Evolutionary conservation across 2,329 filamentous ascomycete species (phyloP).

Genomic region (Alternaria brassicicola): DNA sequence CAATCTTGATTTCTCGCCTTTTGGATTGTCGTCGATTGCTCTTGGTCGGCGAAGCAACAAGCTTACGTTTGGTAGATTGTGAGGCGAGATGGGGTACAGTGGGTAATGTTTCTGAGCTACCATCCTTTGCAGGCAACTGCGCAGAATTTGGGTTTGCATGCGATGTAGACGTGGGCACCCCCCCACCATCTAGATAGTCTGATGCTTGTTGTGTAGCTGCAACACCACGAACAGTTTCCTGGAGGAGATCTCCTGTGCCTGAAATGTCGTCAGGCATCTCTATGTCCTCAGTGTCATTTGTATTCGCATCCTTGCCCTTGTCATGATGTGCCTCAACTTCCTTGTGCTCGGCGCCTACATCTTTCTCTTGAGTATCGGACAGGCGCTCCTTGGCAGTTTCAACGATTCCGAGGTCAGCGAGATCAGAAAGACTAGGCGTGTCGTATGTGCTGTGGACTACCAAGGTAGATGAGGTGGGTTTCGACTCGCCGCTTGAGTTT

Average conservation of each 20-base stretch:
- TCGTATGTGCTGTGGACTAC: constrained; percentile 36
- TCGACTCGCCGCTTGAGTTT: constrained; percentile 20
- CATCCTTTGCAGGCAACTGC: neutral
- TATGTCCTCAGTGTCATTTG: neutral
- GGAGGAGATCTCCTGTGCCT: neutral
- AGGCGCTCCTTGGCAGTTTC: neutral
- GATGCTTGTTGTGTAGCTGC: neutral
- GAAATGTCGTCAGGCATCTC: neutral
- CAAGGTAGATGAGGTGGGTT: constrained; percentile 32
- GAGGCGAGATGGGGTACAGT: neutral
- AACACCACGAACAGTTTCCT: neutral
- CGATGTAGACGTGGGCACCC: neutral
- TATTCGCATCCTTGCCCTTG: neutral
- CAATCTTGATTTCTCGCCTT: constrained; percentile 32
- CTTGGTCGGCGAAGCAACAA: constrained; percentile 25
- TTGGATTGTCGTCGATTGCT: constrained; percentile 26
- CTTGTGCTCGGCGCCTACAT: neutral
- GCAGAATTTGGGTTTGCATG: neutral
- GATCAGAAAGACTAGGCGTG: constrained; percentile 12
- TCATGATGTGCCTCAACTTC: neutral
- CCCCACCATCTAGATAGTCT: neutral
- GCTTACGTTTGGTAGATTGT: constrained; percentile 31
- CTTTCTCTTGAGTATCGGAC: neutral
- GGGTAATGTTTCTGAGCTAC: neutral
- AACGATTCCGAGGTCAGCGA: neutral